phyloP scores from a whole-genome alignment of 306 rosid genomes.

The Nissolia schottii region DNA sequence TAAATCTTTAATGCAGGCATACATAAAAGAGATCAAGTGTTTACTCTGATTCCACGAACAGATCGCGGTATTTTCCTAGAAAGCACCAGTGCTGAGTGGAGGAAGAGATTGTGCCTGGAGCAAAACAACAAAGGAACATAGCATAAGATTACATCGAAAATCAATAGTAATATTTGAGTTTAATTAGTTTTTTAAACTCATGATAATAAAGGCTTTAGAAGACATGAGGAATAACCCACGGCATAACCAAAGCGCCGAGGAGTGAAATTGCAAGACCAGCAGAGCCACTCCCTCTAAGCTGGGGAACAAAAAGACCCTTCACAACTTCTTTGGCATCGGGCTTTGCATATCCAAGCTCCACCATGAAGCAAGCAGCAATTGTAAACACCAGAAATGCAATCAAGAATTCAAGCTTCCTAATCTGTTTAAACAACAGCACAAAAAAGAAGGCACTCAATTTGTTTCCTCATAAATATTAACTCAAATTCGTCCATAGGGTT shows the following conservation, averaged over 20 bases:
- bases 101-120: conserved; percentile 82
- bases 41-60: conserved; percentile 63
- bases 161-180: no score
- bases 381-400: conserved; percentile 75
- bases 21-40: conserved; percentile 6
- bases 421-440: conserved; percentile 38
- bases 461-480: background rate
- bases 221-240: conserved; percentile 52
- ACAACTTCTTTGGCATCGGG: conserved; percentile 26
- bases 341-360: conserved; percentile 25
- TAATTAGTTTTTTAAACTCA: no score
- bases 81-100: conserved; percentile 88
- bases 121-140: conserved; percentile 19
- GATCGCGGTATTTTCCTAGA: conserved; percentile 85
- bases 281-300: conserved; percentile 75
- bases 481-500: no score
- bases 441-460: background rate
- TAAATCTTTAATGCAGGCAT: background rate
- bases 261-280: conserved; percentile 91
- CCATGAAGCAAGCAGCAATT: conserved; percentile 69
- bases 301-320: conserved; percentile 30
- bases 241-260: conserved; percentile 96
- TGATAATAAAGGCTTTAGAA: background rate
- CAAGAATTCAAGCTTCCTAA: conserved; percentile 79
- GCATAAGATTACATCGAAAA: background rate